These are phyloP conservation scores for Sporobolomyces roseus DNA, from an alignment of 768 basidiomycete genomes.

Conservation along the genomic window DNA sequence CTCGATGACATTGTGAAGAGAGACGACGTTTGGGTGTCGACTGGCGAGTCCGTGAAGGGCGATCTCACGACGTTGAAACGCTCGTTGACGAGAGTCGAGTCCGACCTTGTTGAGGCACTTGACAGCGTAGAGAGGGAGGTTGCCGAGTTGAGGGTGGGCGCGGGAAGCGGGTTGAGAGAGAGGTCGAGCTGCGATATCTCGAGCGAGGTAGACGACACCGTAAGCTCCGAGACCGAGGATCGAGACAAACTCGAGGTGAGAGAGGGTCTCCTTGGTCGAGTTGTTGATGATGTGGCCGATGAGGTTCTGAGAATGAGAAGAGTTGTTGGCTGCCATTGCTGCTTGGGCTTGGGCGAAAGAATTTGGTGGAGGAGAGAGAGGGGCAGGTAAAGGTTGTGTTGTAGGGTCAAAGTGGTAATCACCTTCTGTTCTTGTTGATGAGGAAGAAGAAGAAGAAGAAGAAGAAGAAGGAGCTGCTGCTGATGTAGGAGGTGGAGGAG, in stretches of 20 bases:
- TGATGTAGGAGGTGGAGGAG: slow-evolving; percentile 14
- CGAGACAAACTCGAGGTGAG: slow-evolving; percentile 71
- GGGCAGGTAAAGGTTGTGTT: slow-evolving; percentile 3
- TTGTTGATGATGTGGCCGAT: slow-evolving; percentile 76
- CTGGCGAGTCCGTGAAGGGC: slow-evolving; percentile 53
- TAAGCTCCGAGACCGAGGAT: slow-evolving; percentile 91
- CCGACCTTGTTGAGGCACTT: slow-evolving; percentile 70
- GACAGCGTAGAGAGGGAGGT: slow-evolving; percentile 67
- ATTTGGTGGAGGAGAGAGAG: slow-evolving; percentile 22
- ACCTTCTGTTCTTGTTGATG: not conserved
- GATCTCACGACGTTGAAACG: slow-evolving; percentile 69
- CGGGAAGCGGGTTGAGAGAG: slow-evolving; percentile 39
- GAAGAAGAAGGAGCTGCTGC: not conserved
- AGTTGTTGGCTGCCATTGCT: slow-evolving; percentile 42
- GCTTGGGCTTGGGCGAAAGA: slow-evolving; percentile 40
- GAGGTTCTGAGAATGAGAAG: slow-evolving; percentile 47
- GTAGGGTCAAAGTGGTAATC: not conserved
- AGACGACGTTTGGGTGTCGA: slow-evolving; percentile 60
- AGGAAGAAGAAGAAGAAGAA: not conserved
- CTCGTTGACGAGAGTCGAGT: slow-evolving; percentile 60
- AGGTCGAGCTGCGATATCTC: slow-evolving; percentile 52
- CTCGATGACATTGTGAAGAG: slow-evolving; percentile 62
- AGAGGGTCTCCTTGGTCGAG: slow-evolving; percentile 48
- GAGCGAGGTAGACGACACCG: slow-evolving; percentile 87
- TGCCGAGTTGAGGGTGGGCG: slow-evolving; percentile 38